Base-by-base conservation (phyloP, 2,329 filamentous ascomycete genomes). In the Parastagonospora avenae region DNA sequence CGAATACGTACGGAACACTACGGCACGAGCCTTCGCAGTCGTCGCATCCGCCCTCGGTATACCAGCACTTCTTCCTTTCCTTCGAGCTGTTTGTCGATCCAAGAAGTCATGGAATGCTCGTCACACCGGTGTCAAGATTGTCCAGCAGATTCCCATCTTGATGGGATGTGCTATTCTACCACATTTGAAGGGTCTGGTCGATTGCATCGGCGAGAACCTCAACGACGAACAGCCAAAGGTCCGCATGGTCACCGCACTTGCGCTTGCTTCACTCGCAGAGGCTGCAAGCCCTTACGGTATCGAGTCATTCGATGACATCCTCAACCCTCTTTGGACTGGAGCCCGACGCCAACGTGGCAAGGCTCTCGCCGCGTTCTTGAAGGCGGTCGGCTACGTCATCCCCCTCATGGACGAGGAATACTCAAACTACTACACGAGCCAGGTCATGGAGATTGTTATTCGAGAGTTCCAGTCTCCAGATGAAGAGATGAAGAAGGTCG, bases 401-500 rank as follows among this genome's bases (percentile, higher is more conserved):
- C 94, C 94, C 4, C 84, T 99, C 45, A 99, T 99, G 94, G 94
- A 99, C 77, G 94, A 99, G 76, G 94, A 99, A 71, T 97, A 97
- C 73, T 93, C 94, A 76, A 97, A 97, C 73, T 99, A 99, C 78
- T 99, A 99, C 70, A 97, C 94, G 8, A 91, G 87, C 62, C 92
- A 99, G 74, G 97, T 99, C 67, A 97, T 99, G 93, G 94, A 97
- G 74, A 97, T 97, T 66, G 79, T 99, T 11, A 85, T 97, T 28
- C 87, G 94, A 66, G 94, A 99, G 71, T 99, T 99, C 68, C 90
- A 92, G 6, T 97, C 93, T 0, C 94, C 94, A 0, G 94, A 99
- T 61, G 94, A 99, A 75, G 94, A 99, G 76, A 99, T 99, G 94
- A 99, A 97, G 79, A 99, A 99, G 79, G 94, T 99, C 1, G 94